phyloP scores from a whole-genome alignment of 139 green algal species.

The Chlamydomonas sp. region DNA sequence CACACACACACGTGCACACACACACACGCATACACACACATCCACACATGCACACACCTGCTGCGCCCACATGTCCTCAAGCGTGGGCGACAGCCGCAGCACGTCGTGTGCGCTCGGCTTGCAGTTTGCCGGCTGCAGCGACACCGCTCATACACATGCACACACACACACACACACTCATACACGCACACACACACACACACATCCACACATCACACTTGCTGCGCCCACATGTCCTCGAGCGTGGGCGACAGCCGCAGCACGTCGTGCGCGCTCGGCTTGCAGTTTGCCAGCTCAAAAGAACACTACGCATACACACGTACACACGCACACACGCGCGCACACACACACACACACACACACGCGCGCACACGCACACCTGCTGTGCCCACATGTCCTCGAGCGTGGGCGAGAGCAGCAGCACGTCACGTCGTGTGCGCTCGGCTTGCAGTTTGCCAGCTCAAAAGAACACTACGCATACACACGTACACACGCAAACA shows the following conservation, averaged over 20 bases:
- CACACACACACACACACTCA: neutral
- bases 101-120: slow-evolving; percentile 61
- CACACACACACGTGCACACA: neutral
- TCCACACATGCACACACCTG: neutral
- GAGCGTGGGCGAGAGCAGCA: too few relatives aligned
- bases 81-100: slow-evolving; percentile 40
- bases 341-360: slow-evolving; percentile 3
- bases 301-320: slow-evolving; percentile 1
- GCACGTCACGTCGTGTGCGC: too few relatives aligned
- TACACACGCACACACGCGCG: slow-evolving; percentile 11
- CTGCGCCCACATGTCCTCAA: slow-evolving; percentile 43
- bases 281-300: too few relatives aligned
- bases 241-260: slow-evolving; percentile 48
- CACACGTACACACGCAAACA: too few relatives aligned
- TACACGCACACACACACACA: too few relatives aligned
- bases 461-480: too few relatives aligned
- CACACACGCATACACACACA: neutral
- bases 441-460: too few relatives aligned
- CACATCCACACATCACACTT: neutral
- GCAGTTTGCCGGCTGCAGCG: too few relatives aligned
- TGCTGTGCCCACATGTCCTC: too few relatives aligned
- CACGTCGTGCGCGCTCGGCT: slow-evolving; percentile 58
- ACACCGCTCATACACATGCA: neutral
- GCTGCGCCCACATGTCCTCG: slow-evolving; percentile 35
- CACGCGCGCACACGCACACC: neutral